phyloP scores from a whole-genome alignment of 148 eudicot genomes.

The Camellia lanceoleosa region DNA sequence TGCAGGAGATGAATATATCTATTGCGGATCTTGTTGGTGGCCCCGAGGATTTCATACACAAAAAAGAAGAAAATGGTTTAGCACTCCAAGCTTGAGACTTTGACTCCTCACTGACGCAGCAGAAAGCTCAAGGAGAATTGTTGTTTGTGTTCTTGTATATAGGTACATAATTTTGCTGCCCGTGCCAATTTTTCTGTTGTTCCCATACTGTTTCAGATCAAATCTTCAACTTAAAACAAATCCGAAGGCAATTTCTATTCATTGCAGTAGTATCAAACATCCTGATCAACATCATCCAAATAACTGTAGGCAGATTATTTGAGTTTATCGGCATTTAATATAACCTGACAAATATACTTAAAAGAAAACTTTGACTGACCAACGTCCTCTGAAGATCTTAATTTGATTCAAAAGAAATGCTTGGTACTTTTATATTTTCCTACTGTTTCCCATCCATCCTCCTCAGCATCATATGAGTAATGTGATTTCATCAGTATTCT shows the following conservation, averaged over 20 bases:
- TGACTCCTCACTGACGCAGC: not conserved
- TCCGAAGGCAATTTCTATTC: not conserved
- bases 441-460: too few species aligned
- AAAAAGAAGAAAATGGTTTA: conserved; percentile 18
- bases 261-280: not conserved
- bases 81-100: not conserved
- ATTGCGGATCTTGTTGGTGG: conserved; percentile 42
- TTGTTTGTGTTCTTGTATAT: not conserved
- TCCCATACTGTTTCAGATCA: not conserved
- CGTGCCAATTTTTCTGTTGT: not conserved
- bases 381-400: not conserved
- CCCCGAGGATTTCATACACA: conserved; percentile 49
- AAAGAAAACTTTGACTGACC: not conserved
- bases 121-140: conserved; percentile 4
- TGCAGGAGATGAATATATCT: conserved; percentile 55
- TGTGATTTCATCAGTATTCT: too few species aligned
- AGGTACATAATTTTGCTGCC: not conserved
- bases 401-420: too few species aligned
- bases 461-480: too few species aligned
- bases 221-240: not conserved
- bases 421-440: too few species aligned
- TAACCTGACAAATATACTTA: not conserved
- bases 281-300: not conserved
- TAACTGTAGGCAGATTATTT: not conserved
- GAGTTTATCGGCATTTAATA: not conserved